Evolutionary conservation across 176 grass and related monocot genomes (phyloP).

Genomic region (Carex littledalei): DNA sequence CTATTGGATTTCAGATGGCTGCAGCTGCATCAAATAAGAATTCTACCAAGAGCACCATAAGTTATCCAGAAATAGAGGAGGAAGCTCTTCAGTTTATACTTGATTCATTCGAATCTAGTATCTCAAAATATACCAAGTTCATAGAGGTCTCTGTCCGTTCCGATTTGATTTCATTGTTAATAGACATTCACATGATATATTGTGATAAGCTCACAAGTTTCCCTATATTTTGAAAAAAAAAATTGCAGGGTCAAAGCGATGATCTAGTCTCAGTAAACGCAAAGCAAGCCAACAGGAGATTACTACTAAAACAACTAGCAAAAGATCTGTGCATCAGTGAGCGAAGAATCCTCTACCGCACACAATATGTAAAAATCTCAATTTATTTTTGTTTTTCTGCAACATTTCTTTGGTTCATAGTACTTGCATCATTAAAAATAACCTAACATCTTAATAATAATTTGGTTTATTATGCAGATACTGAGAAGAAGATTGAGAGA

Average conservation of each 20-base stretch:
- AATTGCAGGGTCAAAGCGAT: slow-evolving; percentile 43
- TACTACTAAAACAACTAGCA: slow-evolving; percentile 83
- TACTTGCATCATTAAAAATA: background rate
- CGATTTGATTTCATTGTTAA: background rate
- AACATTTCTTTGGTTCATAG: background rate
- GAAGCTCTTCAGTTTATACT: slow-evolving; percentile 85
- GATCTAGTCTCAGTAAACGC: slow-evolving; percentile 32
- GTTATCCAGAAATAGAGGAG: slow-evolving; percentile 80
- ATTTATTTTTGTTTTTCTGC: background rate
- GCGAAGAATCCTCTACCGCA: slow-evolving; percentile 77
- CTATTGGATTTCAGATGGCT: slow-evolving; percentile 66
- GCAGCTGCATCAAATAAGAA: slow-evolving; percentile 65
- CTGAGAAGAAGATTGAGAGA: slow-evolving; percentile 78
- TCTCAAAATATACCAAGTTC: slow-evolving; percentile 68
- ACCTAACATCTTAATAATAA: background rate
- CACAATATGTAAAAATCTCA: slow-evolving; percentile 71
- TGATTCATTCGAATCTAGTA: slow-evolving; percentile 79
- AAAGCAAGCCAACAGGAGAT: slow-evolving; percentile 70
- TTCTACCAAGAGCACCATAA: slow-evolving; percentile 36
- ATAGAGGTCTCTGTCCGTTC: slow-evolving; percentile 49
- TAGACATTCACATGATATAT: background rate
- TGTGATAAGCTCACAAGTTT: background rate
- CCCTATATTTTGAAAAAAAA: background rate
- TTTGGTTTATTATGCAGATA: slow-evolving; percentile 44
- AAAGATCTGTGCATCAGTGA: slow-evolving; percentile 80